A percentile compares a stretch with the other conserved stretches of the same genome.
Evolutionary conservation across 345 rosid species (phyloP).

Genomic region (Salix caprea): DNA sequence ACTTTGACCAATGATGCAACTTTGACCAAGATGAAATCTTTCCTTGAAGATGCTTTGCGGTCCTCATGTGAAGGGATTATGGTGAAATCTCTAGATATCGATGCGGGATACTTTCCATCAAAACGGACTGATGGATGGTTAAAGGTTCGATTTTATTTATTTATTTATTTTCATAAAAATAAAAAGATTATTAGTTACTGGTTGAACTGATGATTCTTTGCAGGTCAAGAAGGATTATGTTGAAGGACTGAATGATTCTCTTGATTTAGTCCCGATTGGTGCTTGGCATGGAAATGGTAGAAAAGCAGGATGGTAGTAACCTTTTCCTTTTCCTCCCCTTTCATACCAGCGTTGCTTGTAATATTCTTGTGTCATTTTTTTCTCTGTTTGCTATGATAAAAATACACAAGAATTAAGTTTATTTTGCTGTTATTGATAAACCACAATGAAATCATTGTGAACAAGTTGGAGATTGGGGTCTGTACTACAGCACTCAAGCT

Average conservation of each 20-base stretch:
- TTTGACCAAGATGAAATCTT: conserved; percentile 40
- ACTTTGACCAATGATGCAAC: conserved; percentile 42
- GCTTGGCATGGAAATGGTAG: conserved; percentile 96
- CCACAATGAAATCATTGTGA: too few relatives aligned
- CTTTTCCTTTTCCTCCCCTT: neutral
- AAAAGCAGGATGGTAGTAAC: conserved; percentile 87
- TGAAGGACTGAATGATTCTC: conserved; percentile 69
- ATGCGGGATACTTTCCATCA: conserved; percentile 75
- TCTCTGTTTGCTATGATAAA: neutral
- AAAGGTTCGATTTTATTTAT: conserved; percentile 44
- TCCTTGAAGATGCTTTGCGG: conserved; percentile 64
- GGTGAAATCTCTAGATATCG: conserved; percentile 63
- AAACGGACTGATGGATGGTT: conserved; percentile 87
- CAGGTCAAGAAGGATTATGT: conserved; percentile 91
- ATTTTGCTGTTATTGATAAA: too few relatives aligned
- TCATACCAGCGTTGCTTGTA: neutral
- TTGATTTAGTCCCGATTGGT: conserved; percentile 91
- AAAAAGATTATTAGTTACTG: neutral
- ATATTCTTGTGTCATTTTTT: neutral
- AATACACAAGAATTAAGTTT: neutral
- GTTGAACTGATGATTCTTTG: conserved; percentile 18
- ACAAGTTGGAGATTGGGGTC: too few relatives aligned
- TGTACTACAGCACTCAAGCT: too few relatives aligned
- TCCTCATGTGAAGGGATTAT: conserved; percentile 85
- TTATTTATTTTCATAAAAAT: neutral